Conservation (phyloP, 768 basidiomycete genomes). For the Coprinopsis marcescibilis region DNA sequence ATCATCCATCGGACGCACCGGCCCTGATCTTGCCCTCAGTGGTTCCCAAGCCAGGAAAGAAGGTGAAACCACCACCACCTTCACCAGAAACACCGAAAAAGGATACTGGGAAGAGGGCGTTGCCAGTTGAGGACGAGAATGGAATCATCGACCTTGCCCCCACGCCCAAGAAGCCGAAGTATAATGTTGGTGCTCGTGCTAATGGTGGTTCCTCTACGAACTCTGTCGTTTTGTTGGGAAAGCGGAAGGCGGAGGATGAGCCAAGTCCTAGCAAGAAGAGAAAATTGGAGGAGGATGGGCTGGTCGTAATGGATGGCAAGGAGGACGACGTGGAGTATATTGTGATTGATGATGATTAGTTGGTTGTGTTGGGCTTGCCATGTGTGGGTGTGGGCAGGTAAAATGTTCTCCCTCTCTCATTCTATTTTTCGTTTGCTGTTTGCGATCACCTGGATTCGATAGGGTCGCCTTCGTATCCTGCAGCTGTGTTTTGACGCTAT, state of each 20-base stretch:
- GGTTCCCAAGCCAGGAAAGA: conserved; percentile 50
- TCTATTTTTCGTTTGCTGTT: too few relatives aligned
- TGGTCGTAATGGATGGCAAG: conserved; percentile 58
- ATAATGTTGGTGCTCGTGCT: too few relatives aligned
- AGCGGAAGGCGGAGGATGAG: conserved; percentile 19
- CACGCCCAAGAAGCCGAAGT: conserved; percentile 46
- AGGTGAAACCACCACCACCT: conserved; percentile 31
- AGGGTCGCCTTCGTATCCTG: too few relatives aligned
- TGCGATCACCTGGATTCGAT: too few relatives aligned
- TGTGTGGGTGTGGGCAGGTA: too few relatives aligned
- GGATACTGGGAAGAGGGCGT: conserved; percentile 45
- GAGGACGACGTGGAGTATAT: conserved; percentile 40
- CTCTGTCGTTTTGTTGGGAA: conserved; percentile 17
- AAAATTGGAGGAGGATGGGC: conserved; percentile 66
- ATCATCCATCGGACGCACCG: conserved; percentile 46
- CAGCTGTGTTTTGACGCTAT: too few relatives aligned
- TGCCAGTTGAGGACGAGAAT: conserved; percentile 50
- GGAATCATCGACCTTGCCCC: conserved; percentile 51
- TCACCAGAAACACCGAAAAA: conserved; percentile 37
- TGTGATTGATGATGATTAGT: conserved; percentile 21
- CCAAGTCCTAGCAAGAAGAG: conserved; percentile 60
- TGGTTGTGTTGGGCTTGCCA: too few relatives aligned
- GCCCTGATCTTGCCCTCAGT: conserved; percentile 62
- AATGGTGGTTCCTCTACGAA: too few relatives aligned
- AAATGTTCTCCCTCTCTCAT: too few relatives aligned